These are phyloP conservation scores for Globisporangium recalcitrans DNA, from an alignment of 352 stramenopile genomes.

Conservation along the genomic window DNA sequence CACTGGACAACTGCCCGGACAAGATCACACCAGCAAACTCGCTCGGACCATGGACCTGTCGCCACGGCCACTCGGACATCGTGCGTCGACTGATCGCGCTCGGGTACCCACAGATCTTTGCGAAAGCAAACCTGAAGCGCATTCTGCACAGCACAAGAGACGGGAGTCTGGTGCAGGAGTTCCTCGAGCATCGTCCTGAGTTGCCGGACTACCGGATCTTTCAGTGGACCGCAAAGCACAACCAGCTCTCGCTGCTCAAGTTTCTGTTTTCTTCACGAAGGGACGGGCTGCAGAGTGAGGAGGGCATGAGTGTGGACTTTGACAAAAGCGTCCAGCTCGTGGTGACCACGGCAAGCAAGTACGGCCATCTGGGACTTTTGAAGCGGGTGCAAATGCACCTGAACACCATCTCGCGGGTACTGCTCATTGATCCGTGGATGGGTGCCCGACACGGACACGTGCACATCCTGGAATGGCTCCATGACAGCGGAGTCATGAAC, in stretches of 20 bases:
- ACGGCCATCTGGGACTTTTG: neutral
- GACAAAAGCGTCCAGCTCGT: constrained; percentile 1
- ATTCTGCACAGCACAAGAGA: neutral
- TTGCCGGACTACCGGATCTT: neutral
- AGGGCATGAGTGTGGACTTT: neutral
- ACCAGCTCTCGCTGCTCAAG: neutral
- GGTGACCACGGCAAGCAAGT: neutral
- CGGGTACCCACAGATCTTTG: neutral
- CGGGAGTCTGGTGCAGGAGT: neutral
- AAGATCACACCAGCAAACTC: neutral
- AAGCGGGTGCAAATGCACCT: neutral
- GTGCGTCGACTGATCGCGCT: neutral
- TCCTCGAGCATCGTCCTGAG: neutral
- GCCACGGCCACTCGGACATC: neutral
- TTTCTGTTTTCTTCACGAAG: constrained; percentile 1
- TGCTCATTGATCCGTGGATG: neutral
- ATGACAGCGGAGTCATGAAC: neutral
- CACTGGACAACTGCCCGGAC: neutral
- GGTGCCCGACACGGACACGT: constrained; percentile 3
- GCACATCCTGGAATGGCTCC: constrained; percentile 5
- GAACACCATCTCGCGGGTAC: too few relatives aligned
- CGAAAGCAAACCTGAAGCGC: neutral
- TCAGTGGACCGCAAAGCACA: neutral
- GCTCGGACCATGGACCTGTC: neutral
- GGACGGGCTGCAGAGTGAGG: too few relatives aligned